Percentiles rank a stretch among this genome's conserved stretches.
Evolutionary conservation across 208 protist genomes (phyloP).

Genomic region (Trypanosoma cruzi): DNA sequence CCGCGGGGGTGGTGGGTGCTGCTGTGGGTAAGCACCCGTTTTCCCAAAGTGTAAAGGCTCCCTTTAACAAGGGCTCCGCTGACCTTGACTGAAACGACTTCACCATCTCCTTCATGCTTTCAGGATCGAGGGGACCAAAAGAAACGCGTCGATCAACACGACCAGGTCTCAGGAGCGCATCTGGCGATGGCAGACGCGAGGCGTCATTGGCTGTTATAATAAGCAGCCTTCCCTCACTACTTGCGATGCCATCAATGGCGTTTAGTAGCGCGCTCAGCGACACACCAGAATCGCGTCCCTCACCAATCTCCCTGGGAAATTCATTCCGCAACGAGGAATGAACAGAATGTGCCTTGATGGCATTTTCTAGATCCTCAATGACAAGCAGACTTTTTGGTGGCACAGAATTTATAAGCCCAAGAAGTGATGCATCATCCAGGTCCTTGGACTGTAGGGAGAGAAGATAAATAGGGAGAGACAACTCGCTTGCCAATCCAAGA

Average conservation of each 20-base stretch:
- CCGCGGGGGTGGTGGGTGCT: constrained; percentile 20
- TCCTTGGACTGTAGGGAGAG: constrained; percentile 83
- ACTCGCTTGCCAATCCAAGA: constrained; percentile 88
- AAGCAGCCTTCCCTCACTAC: constrained; percentile 93
- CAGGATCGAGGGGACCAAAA: constrained; percentile 48
- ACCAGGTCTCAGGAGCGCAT: constrained; percentile 93
- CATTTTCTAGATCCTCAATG: constrained; percentile 96
- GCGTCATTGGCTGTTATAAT: constrained; percentile 96
- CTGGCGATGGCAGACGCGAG: constrained; percentile 79
- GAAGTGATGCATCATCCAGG: constrained; percentile 87
- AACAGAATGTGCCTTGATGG: constrained; percentile 43
- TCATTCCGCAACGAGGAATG: not conserved
- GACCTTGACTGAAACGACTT: constrained; percentile 23
- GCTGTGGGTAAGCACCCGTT: not conserved
- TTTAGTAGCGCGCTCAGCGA: constrained; percentile 96
- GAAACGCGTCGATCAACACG: constrained; percentile 85
- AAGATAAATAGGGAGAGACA: constrained; percentile 91
- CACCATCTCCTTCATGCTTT: constrained; percentile 52
- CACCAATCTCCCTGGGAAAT: constrained; percentile 24
- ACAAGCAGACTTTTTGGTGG: constrained; percentile 89
- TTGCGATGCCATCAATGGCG: constrained; percentile 94
- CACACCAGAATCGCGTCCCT: constrained; percentile 42
- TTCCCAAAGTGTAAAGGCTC: not conserved
- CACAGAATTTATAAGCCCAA: constrained; percentile 76
- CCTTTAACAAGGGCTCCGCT: not conserved